phyloP scores from a whole-genome alignment of 169 alveolate species.

The Plasmodium chabaudi region DNA sequence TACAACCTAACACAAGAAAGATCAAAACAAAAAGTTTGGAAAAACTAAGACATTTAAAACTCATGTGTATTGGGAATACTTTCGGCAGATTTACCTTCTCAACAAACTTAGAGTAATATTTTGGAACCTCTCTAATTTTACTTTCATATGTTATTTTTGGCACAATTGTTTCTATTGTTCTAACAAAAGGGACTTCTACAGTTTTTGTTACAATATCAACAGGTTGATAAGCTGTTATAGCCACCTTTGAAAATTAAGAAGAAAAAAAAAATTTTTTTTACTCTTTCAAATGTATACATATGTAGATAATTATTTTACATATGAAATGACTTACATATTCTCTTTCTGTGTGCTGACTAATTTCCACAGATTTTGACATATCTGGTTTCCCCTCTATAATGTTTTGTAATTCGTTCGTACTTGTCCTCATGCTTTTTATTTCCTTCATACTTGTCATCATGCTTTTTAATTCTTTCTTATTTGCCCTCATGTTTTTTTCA shows the following conservation, averaged over 20 bases:
- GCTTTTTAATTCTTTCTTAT: slow-evolving; percentile 13
- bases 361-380: slow-evolving; percentile 76
- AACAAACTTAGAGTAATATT: slow-evolving; percentile 84
- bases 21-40: neutral
- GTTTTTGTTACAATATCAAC: slow-evolving; percentile 83
- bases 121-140: slow-evolving; percentile 88
- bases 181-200: slow-evolving; percentile 87
- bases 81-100: slow-evolving; percentile 79
- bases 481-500: slow-evolving; percentile 47
- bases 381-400: slow-evolving; percentile 78
- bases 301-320: neutral
- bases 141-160: slow-evolving; percentile 88
- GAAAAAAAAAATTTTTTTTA: neutral
- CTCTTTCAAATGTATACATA: neutral
- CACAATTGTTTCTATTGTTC: slow-evolving; percentile 85
- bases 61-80: neutral
- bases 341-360: slow-evolving; percentile 81
- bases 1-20: slow-evolving; percentile 76
- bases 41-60: neutral
- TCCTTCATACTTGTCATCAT: slow-evolving; percentile 2
- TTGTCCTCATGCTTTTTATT: slow-evolving; percentile 10
- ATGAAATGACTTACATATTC: slow-evolving; percentile 78
- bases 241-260: slow-evolving; percentile 74
- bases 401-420: slow-evolving; percentile 14
- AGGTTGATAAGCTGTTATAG: slow-evolving; percentile 86